Base-by-base conservation (phyloP, 1,139 yeast species). In the Hemisphaericaspora subhashii region DNA sequence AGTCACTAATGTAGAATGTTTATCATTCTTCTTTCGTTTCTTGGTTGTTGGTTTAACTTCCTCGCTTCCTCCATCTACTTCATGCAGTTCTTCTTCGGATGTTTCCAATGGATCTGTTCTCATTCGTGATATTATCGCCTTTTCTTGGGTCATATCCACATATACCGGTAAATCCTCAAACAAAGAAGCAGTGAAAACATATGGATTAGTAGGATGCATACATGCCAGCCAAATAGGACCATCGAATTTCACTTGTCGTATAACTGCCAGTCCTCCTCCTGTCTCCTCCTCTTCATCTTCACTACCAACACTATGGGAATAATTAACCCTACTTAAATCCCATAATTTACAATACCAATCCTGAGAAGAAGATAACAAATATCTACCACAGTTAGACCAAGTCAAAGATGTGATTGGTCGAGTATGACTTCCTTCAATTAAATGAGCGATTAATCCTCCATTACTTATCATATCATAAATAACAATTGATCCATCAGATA, bases 291-390 rank as follows among this genome's bases (percentile, higher is more conserved):
- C 30, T 9, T 15, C 30, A 12, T 24, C 30, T 4, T 17, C 17
- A n/a, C 11, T 20, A 10, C 32, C 37, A n/a, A 40, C 31, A 25
- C 35, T 41, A 9, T 30, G 35, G n/a, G n/a, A n/a, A n/a, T n/a
- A n/a, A 42, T 66, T 66, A 35, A 58, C 64, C 36, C 62, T 55
- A 25, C 62, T 51, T 47, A 90, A 62, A 61, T 88, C 96, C 97
- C 97, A 89, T 30, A 89, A 57, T 39, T 85, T 79, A 37, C 85
- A 77, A 41, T 73, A 74, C 95, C 96, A 89, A 57, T 92, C 98
- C 50, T 90, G 79, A 0, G 94, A 79, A n/a, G 90, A 71, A 2
- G 87, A 74, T 8, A 90, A 64, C 5, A 90, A 53, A 49, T 77
- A 87, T 21, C 87, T 62, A 0, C 95, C 96, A 55, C 84, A 77